These are phyloP conservation scores for Quercus cerris DNA, from an alignment of 306 rosid genomes.

Conservation along the genomic window DNA sequence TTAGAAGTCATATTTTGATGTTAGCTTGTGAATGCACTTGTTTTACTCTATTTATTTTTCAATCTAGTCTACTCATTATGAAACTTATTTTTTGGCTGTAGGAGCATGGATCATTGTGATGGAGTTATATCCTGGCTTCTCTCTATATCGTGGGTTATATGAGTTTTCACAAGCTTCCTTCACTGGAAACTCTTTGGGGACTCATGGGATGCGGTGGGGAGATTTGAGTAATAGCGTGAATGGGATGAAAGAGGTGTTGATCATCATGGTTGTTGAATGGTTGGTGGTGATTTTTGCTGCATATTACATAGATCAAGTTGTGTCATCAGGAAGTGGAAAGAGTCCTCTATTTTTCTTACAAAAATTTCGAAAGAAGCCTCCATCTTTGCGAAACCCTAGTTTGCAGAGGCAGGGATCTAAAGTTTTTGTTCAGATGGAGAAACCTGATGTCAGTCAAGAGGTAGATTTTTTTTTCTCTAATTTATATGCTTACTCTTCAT, in stretches of 20 bases:
- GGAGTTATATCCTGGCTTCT: slow-evolving; percentile 78
- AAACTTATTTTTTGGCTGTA: slow-evolving; percentile 20
- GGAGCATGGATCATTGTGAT: slow-evolving; percentile 66
- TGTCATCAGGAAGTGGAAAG: slow-evolving; percentile 58
- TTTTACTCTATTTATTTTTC: slow-evolving; percentile 12
- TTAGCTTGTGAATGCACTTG: neutral
- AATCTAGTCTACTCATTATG: neutral
- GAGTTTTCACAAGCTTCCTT: slow-evolving; percentile 64
- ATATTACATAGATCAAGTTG: slow-evolving; percentile 61
- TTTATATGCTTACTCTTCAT: neutral
- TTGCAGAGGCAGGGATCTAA: slow-evolving; percentile 56
- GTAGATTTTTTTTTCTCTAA: slow-evolving; percentile 34
- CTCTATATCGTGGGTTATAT: slow-evolving; percentile 74
- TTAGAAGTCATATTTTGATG: neutral
- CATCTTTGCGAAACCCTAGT: slow-evolving; percentile 52
- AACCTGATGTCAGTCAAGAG: slow-evolving; percentile 79
- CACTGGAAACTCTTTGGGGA: slow-evolving; percentile 44
- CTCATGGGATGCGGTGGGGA: slow-evolving; percentile 76
- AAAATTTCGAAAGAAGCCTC: slow-evolving; percentile 45
- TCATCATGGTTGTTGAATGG: slow-evolving; percentile 76
- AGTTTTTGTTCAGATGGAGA: slow-evolving; percentile 68
- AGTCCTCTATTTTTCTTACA: slow-evolving; percentile 55
- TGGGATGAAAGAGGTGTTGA: slow-evolving; percentile 68
- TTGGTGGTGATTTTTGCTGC: slow-evolving; percentile 52
- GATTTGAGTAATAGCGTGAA: slow-evolving; percentile 55